These are phyloP conservation scores for Anisodus acutangulus DNA, from an alignment of 257 asterid species.

Conservation along the genomic window DNA sequence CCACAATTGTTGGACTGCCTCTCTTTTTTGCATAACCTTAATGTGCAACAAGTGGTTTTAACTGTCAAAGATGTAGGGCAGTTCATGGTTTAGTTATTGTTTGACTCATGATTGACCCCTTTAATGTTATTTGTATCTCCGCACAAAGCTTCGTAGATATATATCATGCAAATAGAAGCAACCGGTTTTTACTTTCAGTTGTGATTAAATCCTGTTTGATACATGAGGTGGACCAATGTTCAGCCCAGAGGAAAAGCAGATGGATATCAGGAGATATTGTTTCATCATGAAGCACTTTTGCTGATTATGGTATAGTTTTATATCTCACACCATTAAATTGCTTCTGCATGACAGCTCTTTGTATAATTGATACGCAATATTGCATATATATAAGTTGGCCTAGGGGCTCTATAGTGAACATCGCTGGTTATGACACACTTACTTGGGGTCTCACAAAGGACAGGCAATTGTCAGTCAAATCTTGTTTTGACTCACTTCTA, in stretches of 20 bases:
- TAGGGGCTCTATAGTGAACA: not conserved
- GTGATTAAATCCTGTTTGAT: not conserved
- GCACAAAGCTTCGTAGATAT: not conserved
- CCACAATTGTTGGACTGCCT: not conserved
- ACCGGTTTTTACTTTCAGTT: not conserved
- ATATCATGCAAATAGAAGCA: not conserved
- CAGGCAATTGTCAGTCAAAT: too few relatives aligned
- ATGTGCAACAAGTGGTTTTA: constrained; percentile 15
- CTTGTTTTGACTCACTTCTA: too few relatives aligned
- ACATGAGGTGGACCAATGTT: not conserved
- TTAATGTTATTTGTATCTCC: not conserved
- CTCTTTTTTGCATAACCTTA: not conserved
- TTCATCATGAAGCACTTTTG: not conserved
- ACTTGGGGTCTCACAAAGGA: too few relatives aligned
- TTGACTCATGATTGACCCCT: not conserved
- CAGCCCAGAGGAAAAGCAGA: not conserved
- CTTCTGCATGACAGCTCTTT: not conserved
- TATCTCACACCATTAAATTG: not conserved
- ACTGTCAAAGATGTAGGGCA: not conserved
- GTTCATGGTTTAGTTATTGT: not conserved
- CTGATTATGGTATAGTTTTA: not conserved
- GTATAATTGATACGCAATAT: not conserved
- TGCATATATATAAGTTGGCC: not conserved
- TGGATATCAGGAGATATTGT: not conserved
- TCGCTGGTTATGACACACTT: too few relatives aligned